Base-by-base conservation (phyloP, 2,329 filamentous ascomycete genomes). In the Diaporthe sp. region DNA sequence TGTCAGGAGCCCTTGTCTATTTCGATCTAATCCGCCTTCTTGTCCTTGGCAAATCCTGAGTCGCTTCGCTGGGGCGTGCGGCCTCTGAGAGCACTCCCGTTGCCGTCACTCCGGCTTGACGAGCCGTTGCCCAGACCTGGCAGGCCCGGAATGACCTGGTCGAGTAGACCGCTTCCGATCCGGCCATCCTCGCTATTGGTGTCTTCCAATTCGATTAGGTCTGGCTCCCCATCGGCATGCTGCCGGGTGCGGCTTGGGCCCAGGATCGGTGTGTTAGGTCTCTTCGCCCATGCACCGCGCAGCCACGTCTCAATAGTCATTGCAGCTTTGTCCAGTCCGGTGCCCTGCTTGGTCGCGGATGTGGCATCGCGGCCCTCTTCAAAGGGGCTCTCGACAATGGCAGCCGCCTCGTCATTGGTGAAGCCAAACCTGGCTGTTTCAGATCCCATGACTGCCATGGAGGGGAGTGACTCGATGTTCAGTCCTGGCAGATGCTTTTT, bases 231-330 rank as follows among this genome's bases (percentile, higher is more conserved):
- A 28, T 85, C 85, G 10, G 85, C 76, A 10, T 55, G 51, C 28
- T 39, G 59, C 58, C 76, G 70, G 73, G 44, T 77, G 59, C 79
- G 77, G 25, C 78, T 72, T 34, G 81, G 77, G 6, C 85, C 85
- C n/a, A 86, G 76, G 37, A 85, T 83, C 1, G 89, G 89, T n/a
- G 89, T 90, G 28, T 84, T 83, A 1, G 89, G 88, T 6, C 90
- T 88, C 80, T 92, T 93, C 8, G 89, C 87, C 76, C 95, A 95
- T 51, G 98, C 92, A 77, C 95, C 95, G 76, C 96, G 89, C 75
- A 98, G 88, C 95, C 97, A 99, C 1, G 93, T 94, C 84, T 98
- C 97, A 42, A 98, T 92, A 3, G 94, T 93, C 8, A 95, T 94
- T 1, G 96, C 95, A 13, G 98, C 93, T 77, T 96, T 94, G 80